Conservation (phyloP, 805 yeast genomes). For the Starmerella stellata region DNA sequence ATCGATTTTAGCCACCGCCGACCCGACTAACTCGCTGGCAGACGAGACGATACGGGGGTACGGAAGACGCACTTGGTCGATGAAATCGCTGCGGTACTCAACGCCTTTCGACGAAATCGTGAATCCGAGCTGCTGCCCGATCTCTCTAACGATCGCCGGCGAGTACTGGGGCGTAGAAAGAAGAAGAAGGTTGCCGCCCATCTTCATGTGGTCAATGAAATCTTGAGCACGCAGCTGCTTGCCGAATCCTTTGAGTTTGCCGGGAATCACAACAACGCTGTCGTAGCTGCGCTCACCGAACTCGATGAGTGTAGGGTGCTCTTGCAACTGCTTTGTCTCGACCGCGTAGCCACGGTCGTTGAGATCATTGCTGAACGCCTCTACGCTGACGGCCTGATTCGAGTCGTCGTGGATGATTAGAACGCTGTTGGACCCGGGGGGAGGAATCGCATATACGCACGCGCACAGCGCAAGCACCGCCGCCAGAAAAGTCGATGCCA, state of each 20-base stretch:
- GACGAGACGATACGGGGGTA: constrained; percentile 14
- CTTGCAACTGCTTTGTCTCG: constrained; percentile 17
- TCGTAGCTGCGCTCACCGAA: constrained; percentile 34
- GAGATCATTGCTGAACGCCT: constrained; percentile 15
- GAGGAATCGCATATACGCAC: constrained; percentile 11
- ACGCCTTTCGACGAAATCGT: constrained; percentile 63
- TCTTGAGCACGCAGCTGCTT: constrained; percentile 28
- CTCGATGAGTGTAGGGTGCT: constrained; percentile 23
- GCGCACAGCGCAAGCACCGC: constrained; percentile 1
- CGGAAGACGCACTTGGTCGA: constrained; percentile 5
- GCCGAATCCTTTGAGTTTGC: constrained; percentile 28
- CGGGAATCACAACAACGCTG: constrained; percentile 43
- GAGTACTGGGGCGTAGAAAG: constrained; percentile 35
- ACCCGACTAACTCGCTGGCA: constrained; percentile 1
- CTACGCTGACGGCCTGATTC: constrained; percentile 8
- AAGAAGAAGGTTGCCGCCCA: constrained; percentile 60
- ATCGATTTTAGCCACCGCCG: constrained; percentile 12
- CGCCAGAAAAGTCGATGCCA: neutral
- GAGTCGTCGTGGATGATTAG: constrained; percentile 21
- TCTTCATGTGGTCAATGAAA: constrained; percentile 41
- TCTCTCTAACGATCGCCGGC: constrained; percentile 45
- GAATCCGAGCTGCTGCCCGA: constrained; percentile 66
- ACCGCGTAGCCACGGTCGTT: constrained; percentile 25
- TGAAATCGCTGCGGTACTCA: constrained; percentile 48
- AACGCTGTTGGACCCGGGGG: constrained; percentile 17